Evolutionary conservation across 1,284 basidiomycete species (phyloP).

Genomic region (Vanrija sp.): DNA sequence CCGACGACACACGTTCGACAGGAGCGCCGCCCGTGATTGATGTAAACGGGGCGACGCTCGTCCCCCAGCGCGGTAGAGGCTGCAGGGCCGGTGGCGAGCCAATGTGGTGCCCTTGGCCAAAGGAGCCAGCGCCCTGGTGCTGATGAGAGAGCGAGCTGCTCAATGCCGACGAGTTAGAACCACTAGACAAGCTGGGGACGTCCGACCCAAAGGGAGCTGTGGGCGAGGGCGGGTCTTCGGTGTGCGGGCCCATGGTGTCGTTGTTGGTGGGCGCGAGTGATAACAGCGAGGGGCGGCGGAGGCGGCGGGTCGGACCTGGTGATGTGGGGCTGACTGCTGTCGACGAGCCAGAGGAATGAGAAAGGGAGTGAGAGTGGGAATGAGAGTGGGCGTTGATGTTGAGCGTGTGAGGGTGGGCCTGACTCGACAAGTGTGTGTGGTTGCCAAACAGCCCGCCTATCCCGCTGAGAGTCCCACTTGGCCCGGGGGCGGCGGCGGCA

Average conservation of each 20-base stretch:
- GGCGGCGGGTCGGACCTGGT: slow-evolving; percentile 8
- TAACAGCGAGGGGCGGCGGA: slow-evolving; percentile 38
- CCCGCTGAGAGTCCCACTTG: no score
- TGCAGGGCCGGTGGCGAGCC: background rate
- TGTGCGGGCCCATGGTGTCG: no score
- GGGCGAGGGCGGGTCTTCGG: no score
- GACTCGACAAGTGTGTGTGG: background rate
- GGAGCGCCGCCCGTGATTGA: slow-evolving; percentile 14
- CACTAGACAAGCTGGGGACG: background rate
- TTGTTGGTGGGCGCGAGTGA: slow-evolving; percentile 1
- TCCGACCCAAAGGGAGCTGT: no score
- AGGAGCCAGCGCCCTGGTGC: no score
- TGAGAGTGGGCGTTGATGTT: background rate
- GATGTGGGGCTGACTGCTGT: background rate
- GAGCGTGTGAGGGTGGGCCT: background rate
- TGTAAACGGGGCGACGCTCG: slow-evolving; percentile 6
- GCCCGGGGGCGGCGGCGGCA: no score
- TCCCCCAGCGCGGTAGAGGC: slow-evolving; percentile 26
- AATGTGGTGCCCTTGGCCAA: slow-evolving; percentile 4
- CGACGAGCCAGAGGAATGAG: background rate
- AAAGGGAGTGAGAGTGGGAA: background rate
- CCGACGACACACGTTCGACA: slow-evolving; percentile 23
- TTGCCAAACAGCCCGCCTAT: background rate
- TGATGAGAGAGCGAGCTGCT: no score
- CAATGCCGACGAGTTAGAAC: no score